A percentile compares a stretch with the other conserved stretches of the same genome.
phyloP scores from a whole-genome alignment of 2,329 filamentous ascomycete species.

The Blastomyces gilchristii region DNA sequence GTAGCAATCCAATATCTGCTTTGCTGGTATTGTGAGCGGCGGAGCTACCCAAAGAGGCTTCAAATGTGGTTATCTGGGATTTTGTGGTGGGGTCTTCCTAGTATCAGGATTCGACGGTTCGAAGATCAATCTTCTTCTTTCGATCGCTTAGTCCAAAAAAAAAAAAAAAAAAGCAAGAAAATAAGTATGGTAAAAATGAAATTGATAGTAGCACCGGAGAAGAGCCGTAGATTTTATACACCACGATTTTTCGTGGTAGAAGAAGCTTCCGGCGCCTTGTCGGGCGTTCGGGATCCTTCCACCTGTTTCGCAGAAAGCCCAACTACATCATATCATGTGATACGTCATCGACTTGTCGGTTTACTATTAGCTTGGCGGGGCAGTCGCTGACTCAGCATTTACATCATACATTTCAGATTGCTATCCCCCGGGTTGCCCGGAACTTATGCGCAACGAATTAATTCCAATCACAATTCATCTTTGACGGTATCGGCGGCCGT shows the following conservation, averaged over 20 bases:
- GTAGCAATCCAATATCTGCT: constrained; percentile 12
- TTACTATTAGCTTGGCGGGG: background rate
- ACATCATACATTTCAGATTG: no score
- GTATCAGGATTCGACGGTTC: background rate
- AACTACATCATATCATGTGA: constrained; percentile 7
- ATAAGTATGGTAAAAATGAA: background rate
- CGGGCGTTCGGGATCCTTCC: constrained; percentile 3
- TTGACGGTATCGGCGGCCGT: no score
- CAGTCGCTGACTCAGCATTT: background rate
- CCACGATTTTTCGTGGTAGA: background rate
- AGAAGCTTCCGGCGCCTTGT: constrained; percentile 1
- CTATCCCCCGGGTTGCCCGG: background rate
- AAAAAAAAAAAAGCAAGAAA: background rate
- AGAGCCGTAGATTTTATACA: background rate
- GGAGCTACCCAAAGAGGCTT: background rate
- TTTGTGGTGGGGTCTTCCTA: background rate
- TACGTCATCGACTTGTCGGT: no score
- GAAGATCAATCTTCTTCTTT: background rate
- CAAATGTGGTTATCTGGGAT: background rate
- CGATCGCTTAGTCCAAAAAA: background rate
- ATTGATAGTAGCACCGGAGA: background rate
- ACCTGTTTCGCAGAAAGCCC: background rate
- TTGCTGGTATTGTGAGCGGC: background rate
- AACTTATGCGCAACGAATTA: background rate
- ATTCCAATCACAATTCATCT: no score